Conservation (phyloP, 768 basidiomycete genomes). For the Xerocomellus intermedius region DNA sequence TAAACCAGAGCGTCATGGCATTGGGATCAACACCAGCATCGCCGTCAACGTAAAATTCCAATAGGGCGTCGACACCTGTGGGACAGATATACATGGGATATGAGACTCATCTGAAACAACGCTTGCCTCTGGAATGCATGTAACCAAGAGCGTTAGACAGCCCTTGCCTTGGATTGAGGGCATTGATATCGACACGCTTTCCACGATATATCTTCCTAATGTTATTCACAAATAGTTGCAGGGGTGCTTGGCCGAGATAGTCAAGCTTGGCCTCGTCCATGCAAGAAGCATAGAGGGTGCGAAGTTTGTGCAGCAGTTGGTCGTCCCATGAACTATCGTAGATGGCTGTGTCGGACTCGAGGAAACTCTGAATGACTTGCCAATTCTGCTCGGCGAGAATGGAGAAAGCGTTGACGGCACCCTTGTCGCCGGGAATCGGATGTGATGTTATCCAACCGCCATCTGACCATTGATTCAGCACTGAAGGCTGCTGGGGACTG, state of each 20-base stretch:
- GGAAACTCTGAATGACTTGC: constrained; percentile 69
- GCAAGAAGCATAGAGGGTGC: constrained; percentile 77
- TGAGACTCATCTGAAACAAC: not conserved
- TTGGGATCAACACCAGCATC: constrained; percentile 87
- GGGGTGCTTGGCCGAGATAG: constrained; percentile 65
- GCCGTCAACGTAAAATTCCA: constrained; percentile 83
- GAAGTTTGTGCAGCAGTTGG: constrained; percentile 61
- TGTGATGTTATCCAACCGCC: constrained; percentile 86
- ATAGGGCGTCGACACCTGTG: constrained; percentile 72
- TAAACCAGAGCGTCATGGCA: constrained; percentile 81
- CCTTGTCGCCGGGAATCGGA: constrained; percentile 85
- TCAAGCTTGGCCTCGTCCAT: constrained; percentile 77
- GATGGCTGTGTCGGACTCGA: constrained; percentile 47
- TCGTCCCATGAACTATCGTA: constrained; percentile 48
- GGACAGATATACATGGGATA: not conserved
- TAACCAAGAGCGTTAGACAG: constrained; percentile 83
- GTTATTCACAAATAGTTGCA: constrained; percentile 63
- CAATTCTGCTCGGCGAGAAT: constrained; percentile 72
- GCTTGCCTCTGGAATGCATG: constrained; percentile 79
- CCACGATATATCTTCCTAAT: constrained; percentile 61
- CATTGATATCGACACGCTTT: constrained; percentile 41
- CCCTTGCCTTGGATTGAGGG: constrained; percentile 43
- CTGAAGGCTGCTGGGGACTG: not conserved
- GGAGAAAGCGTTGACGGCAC: constrained; percentile 69
- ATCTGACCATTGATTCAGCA: constrained; percentile 41